Conservation (phyloP, 345 rosid species). For the Geranium rotundifolium region DNA sequence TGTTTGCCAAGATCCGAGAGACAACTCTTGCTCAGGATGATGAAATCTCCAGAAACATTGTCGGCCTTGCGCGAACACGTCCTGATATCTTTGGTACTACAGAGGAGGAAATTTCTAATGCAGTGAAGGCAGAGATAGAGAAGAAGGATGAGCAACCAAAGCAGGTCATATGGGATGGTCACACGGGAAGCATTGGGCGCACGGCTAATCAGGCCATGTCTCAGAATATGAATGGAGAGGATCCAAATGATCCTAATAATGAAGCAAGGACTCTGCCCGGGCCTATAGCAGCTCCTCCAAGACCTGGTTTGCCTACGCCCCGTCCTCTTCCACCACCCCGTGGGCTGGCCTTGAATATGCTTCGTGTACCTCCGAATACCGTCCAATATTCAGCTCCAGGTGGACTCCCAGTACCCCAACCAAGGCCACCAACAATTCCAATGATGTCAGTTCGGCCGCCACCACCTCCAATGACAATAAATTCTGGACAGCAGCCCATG, state of each 20-base stretch:
- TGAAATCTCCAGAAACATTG: conserved; percentile 79
- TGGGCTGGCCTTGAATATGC: conserved; percentile 65
- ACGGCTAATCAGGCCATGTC: conserved; percentile 83
- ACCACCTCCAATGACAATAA: conserved; percentile 45
- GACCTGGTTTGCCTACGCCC: conserved; percentile 50
- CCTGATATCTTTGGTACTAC: conserved; percentile 95
- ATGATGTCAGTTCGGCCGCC: conserved; percentile 52
- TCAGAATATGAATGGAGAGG: conserved; percentile 49
- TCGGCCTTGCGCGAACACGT: conserved; percentile 74
- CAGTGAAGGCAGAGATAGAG: conserved; percentile 88
- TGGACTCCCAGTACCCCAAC: conserved; percentile 36
- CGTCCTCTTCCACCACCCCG: conserved; percentile 86
- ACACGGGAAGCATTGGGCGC: conserved; percentile 82
- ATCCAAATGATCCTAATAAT: conserved; percentile 34
- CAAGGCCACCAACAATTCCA: conserved; percentile 55
- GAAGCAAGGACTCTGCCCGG: conserved; percentile 59
- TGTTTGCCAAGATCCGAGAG: conserved; percentile 89
- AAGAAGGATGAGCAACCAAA: conserved; percentile 89
- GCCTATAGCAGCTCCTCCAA: conserved; percentile 76
- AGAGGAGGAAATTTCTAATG: conserved; percentile 91
- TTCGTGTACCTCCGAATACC: conserved; percentile 51
- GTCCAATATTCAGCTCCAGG: conserved; percentile 39
- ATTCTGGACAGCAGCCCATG: conserved; percentile 46
- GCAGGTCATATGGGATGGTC: conserved; percentile 96
- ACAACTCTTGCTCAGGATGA: conserved; percentile 90